A percentile compares a stretch with the other conserved stretches of the same genome.
Evolutionary conservation across 2,329 filamentous ascomycete species (phyloP).

Genomic region (Cercospora sesami): DNA sequence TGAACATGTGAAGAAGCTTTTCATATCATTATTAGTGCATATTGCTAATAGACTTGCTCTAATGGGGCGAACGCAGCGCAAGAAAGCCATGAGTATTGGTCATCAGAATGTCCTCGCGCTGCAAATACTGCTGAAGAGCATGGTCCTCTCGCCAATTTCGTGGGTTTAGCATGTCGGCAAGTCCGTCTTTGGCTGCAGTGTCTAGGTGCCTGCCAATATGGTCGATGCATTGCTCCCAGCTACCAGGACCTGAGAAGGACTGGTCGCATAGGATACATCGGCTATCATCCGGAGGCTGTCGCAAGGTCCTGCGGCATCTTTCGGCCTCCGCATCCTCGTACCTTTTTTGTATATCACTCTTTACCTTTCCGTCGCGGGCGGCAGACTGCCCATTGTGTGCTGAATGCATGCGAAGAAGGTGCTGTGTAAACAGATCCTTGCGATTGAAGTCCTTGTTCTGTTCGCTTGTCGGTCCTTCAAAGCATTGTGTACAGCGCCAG

Average conservation of each 20-base stretch:
- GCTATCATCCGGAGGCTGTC: conserved; percentile 62
- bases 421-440: conserved; percentile 89
- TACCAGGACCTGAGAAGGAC: conserved; percentile 61
- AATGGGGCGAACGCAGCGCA: background rate
- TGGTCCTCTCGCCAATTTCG: conserved; percentile 9
- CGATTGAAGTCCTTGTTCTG: conserved; percentile 66
- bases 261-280: conserved; percentile 65
- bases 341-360: conserved; percentile 23
- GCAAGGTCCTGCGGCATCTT: conserved; percentile 61
- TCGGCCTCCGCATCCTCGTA: conserved; percentile 55
- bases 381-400: conserved; percentile 64
- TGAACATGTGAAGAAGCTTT: background rate
- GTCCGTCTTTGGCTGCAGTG: conserved; percentile 46
- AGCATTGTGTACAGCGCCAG: conserved; percentile 72
- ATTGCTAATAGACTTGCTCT: background rate
- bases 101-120: conserved; percentile 35
- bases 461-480: background rate
- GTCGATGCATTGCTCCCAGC: conserved; percentile 84
- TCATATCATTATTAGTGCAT: background rate
- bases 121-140: conserved; percentile 43
- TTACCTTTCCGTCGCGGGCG: conserved; percentile 69
- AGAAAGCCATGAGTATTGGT: background rate
- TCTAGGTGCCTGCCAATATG: conserved; percentile 83
- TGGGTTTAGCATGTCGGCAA: conserved; percentile 27
- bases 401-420: conserved; percentile 81